Evolutionary conservation across 2,329 filamentous ascomycete species (phyloP), one percentile per base, ranked within the genome.

Genomic region (Epicoccum sorghinum): DNA sequence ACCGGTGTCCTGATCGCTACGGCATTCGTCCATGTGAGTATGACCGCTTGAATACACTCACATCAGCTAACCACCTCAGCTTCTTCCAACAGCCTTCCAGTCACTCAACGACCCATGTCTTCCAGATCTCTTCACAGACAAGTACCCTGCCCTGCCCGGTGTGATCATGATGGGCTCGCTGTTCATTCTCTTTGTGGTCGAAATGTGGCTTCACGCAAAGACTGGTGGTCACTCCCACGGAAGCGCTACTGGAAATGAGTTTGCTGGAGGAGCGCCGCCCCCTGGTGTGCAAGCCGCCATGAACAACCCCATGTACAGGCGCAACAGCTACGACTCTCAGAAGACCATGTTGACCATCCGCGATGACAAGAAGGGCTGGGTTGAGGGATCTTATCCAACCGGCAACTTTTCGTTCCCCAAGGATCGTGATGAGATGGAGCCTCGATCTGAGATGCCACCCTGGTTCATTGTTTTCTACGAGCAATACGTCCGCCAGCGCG

Each of bases 1-100:
- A 95, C 90, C 1, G 90, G 90, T 55, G 91, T 95, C 18, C 79
- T 95, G n/a, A 88, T 95, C 58, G 90, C 91, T 9, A 95, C 90
- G 1, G 90, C 90, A 50, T 95, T 95, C 67, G 89, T 93, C 24
- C 90, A 93, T 76, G 72, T 75, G 60, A 50, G 72, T 58, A 13
- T 39, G 23, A 40, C 14, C 18, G 14, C 22, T 25, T 22, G 7
- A 29, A n/a, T 22, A 2, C 30, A 3, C n/a, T 12, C 4, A 22
- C 36, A 1, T 3, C 41, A 6, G 22, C 59, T 67, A 18, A 68
- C 32, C 4, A 33, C 12, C 5, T 30, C 47, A 75, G 73, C 77
- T 86, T 60, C 79, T 87, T 6, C 85, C 85, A 0, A 86, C 83
- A 3, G 84, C 85, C 13, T 87, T 86, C 64, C 75, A 64, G 39